Conservation (phyloP, 257 asterid genomes). For the Craterostigma plantagineum region DNA sequence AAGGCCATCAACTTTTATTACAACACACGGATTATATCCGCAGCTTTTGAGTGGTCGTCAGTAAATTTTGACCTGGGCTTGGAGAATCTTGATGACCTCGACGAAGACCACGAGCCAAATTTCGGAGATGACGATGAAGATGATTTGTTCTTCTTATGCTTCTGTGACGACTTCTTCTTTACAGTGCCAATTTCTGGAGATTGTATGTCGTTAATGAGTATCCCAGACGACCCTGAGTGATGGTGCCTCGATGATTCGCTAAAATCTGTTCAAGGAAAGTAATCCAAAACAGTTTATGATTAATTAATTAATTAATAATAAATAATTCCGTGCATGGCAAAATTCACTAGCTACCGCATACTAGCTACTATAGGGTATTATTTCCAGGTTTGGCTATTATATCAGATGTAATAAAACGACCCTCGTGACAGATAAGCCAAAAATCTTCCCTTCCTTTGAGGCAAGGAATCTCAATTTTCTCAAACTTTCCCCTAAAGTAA, state of each 20-base stretch:
- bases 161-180: constrained; percentile 27
- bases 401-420: not conserved
- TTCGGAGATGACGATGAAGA: constrained; percentile 28
- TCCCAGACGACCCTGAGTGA: constrained; percentile 18
- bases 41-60: constrained; percentile 16
- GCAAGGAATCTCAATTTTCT: constrained; percentile 7
- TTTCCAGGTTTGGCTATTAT: not conserved
- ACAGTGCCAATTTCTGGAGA: constrained; percentile 16
- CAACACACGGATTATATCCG: constrained; percentile 8
- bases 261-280: constrained; percentile 18
- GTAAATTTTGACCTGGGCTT: constrained; percentile 36
- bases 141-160: constrained; percentile 28
- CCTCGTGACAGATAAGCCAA: constrained; percentile 33
- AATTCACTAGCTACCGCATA: not conserved
- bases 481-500: not conserved
- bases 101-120: constrained; percentile 23
- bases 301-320: no score
- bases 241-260: constrained; percentile 23
- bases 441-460: constrained; percentile 8
- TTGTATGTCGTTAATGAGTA: constrained; percentile 12
- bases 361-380: not conserved
- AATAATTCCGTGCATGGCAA: not conserved
- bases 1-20: no score
- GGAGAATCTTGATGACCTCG: constrained; percentile 24
- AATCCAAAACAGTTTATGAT: not conserved